phyloP scores from a whole-genome alignment of 257 asterid species.

The Solanum habrochaites region DNA sequence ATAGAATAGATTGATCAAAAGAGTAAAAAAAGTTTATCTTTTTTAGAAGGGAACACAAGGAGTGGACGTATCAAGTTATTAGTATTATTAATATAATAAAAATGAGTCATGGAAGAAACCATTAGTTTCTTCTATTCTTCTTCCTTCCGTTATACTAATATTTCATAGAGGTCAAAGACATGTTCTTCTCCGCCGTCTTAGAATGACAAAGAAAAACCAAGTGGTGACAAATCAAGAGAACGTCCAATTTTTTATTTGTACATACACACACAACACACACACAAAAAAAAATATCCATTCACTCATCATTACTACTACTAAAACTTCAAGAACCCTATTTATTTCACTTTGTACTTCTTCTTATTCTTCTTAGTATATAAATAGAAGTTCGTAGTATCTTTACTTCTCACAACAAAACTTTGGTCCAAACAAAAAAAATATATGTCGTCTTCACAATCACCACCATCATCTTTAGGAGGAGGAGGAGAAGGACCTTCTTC shows the following conservation, averaged over 20 bases:
- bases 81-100: neutral
- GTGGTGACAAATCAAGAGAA: neutral
- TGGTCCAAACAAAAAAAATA: neutral
- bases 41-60: neutral
- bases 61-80: neutral
- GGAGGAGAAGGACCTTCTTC: constrained; percentile 28
- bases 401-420: neutral
- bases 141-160: neutral
- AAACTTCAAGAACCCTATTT: neutral
- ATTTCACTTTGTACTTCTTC: neutral
- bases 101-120: neutral
- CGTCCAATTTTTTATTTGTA: neutral
- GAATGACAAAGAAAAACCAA: neutral
- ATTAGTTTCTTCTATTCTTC: neutral
- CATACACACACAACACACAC: neutral
- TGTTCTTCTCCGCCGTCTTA: neutral
- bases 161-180: neutral
- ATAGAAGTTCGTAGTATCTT: neutral
- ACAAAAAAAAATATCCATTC: neutral
- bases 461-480: constrained; percentile 8
- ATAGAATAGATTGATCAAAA: neutral
- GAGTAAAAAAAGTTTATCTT: neutral
- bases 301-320: neutral
- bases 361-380: neutral
- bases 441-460: constrained; percentile 47